phyloP scores from a whole-genome alignment of 2,329 filamentous ascomycete genomes.

The Neonectria punicea region DNA sequence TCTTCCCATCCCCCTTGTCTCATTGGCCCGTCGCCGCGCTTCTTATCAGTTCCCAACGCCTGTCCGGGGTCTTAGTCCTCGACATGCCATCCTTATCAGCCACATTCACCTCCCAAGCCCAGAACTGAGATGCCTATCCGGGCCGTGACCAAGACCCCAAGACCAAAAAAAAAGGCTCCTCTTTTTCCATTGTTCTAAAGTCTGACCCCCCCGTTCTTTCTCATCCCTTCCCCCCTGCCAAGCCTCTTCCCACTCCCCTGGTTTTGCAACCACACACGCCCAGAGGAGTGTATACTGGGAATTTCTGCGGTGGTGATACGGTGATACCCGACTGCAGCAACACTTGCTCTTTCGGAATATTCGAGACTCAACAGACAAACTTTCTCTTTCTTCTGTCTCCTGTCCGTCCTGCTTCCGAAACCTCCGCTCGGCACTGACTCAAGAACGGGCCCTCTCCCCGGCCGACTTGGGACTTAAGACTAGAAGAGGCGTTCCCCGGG shows the following conservation, averaged over 20 bases:
- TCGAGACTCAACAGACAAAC: background rate
- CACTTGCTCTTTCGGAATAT: background rate
- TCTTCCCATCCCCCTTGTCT: background rate
- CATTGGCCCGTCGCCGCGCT: slow-evolving; percentile 9
- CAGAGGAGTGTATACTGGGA: background rate
- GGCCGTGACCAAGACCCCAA: background rate
- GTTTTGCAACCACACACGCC: background rate
- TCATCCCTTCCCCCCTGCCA: slow-evolving; percentile 5
- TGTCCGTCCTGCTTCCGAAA: background rate
- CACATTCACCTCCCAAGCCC: slow-evolving; percentile 16
- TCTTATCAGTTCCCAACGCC: slow-evolving; percentile 20
- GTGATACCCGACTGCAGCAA: background rate
- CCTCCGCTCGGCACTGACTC: background rate
- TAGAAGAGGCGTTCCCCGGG: background rate
- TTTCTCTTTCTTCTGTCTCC: background rate
- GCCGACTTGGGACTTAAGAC: background rate
- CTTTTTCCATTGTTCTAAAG: background rate
- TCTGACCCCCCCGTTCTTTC: background rate
- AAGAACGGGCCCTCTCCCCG: background rate
- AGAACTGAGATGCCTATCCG: slow-evolving; percentile 18
- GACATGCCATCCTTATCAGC: slow-evolving; percentile 43
- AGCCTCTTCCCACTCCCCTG: background rate
- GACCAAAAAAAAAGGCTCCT: background rate
- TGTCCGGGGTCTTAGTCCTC: slow-evolving; percentile 16
- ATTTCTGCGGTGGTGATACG: background rate